These are phyloP conservation scores for Alternaria sp. DNA, from an alignment of 2,329 filamentous ascomycete species.

Conservation along the genomic window DNA sequence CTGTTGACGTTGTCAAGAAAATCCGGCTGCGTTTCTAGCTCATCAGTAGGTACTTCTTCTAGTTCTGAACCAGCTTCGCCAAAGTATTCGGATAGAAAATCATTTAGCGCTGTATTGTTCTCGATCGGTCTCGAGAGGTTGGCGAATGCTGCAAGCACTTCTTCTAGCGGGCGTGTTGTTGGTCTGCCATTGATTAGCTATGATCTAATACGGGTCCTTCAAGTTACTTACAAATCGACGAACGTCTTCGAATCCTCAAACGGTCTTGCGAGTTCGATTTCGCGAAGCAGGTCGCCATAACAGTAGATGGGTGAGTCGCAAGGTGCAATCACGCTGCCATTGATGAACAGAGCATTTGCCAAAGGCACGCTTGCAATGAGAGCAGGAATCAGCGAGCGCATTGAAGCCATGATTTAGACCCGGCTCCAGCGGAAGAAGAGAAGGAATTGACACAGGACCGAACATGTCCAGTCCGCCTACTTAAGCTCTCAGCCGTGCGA, in stretches of 20 bases:
- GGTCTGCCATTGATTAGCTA: constrained; percentile 57
- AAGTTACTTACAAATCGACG: constrained; percentile 60
- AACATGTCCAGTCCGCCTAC: constrained; percentile 1
- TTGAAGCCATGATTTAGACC: constrained; percentile 16
- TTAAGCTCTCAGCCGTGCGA: constrained; percentile 13
- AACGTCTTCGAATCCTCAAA: constrained; percentile 76
- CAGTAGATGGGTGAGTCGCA: constrained; percentile 76
- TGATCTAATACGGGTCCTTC: background rate
- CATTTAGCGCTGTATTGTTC: constrained; percentile 70
- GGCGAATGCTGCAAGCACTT: constrained; percentile 69
- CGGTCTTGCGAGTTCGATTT: constrained; percentile 70
- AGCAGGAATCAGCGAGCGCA: constrained; percentile 22
- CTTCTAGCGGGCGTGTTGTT: constrained; percentile 65
- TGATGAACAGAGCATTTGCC: constrained; percentile 62
- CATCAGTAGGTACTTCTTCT: constrained; percentile 59
- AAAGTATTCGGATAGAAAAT: constrained; percentile 71
- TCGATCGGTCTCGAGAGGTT: constrained; percentile 67
- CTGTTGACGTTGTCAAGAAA: constrained; percentile 68
- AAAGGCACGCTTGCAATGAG: constrained; percentile 34
- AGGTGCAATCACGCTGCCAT: constrained; percentile 69
- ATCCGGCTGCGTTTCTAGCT: constrained; percentile 65
- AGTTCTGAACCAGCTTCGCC: constrained; percentile 71
- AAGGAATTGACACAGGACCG: background rate
- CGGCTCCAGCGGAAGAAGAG: constrained; percentile 9
- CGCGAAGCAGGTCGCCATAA: constrained; percentile 68